Evolutionary conservation across 1,284 basidiomycete genomes (phyloP).

Genomic region (Ustilago trichophora): DNA sequence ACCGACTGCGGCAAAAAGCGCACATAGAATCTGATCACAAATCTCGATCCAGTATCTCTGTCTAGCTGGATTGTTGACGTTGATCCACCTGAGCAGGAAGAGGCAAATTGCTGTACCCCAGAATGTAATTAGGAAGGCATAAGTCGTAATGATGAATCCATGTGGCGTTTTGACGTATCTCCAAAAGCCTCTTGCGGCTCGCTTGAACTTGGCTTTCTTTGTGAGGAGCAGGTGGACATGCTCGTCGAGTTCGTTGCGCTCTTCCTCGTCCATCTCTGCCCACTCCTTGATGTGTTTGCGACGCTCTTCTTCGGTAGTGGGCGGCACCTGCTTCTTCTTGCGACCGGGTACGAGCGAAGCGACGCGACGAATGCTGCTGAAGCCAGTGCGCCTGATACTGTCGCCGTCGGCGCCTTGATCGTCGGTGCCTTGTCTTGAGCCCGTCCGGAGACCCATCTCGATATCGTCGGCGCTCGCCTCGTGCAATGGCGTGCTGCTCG

Average conservation of each 20-base stretch:
- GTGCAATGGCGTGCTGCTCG: conserved; percentile 8
- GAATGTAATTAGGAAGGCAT: conserved; percentile 57
- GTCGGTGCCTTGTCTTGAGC: not conserved
- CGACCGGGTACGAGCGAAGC: conserved; percentile 17
- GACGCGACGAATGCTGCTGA: conserved; percentile 25
- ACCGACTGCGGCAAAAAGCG: conserved; percentile 61
- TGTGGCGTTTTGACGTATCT: conserved; percentile 60
- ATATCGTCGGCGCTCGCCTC: conserved; percentile 22
- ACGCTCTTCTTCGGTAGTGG: conserved; percentile 46
- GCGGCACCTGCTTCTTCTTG: conserved; percentile 23
- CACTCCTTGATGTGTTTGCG: conserved; percentile 56
- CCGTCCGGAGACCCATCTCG: conserved; percentile 24
- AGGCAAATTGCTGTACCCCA: conserved; percentile 63
- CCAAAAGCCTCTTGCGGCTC: conserved; percentile 54
- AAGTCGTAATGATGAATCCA: conserved; percentile 62
- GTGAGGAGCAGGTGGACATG: conserved; percentile 82
- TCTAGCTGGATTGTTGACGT: conserved; percentile 25
- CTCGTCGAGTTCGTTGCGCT: conserved; percentile 71
- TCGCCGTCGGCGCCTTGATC: conserved; percentile 3
- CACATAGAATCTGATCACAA: conserved; percentile 64
- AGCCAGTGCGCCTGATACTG: not conserved
- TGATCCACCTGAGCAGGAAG: conserved; percentile 60
- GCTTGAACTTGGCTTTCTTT: conserved; percentile 71
- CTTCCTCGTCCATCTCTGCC: conserved; percentile 61
- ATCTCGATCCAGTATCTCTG: conserved; percentile 64